Percentiles rank a stretch among this genome's conserved stretches.
Conservation (phyloP, 1,284 basidiomycete genomes). For the Wallemia hederae region DNA sequence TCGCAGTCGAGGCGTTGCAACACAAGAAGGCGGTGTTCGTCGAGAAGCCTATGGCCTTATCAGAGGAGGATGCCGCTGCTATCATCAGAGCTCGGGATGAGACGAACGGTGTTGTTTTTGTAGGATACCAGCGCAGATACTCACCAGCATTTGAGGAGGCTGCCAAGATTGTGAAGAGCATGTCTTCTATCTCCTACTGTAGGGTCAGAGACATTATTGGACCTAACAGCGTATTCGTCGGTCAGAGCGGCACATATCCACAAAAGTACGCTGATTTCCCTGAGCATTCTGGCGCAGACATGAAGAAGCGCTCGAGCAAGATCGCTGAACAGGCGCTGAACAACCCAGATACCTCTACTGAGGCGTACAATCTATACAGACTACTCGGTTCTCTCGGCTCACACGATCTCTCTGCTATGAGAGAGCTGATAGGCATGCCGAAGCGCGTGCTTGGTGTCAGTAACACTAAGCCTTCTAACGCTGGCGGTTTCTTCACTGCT, state of each 20-base stretch:
- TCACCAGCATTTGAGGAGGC: conserved; percentile 15
- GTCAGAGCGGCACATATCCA: conserved; percentile 15
- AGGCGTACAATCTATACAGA: conserved; percentile 7
- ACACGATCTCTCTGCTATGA: conserved; percentile 14
- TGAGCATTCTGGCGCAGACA: conserved; percentile 6
- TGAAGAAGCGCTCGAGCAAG: conserved; percentile 10
- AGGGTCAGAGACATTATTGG: conserved; percentile 20
- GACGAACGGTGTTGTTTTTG: conserved; percentile 12
- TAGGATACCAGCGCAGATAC: conserved; percentile 19
- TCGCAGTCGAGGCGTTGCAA: conserved; percentile 8
- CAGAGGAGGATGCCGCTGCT: conserved; percentile 10
- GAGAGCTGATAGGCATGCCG: conserved; percentile 17
- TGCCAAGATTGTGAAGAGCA: conserved; percentile 13
- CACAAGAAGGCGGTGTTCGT: conserved; percentile 14
- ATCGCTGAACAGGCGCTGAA: conserved; percentile 2
- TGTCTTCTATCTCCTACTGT: conserved; percentile 14
- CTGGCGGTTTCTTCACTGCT: conserved; percentile 8
- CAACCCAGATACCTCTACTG: conserved; percentile 9
- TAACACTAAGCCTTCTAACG: conserved; percentile 1
- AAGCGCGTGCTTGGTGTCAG: conserved; percentile 8
- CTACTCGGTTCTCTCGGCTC: conserved; percentile 11
- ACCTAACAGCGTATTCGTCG: conserved; percentile 16
- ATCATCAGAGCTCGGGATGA: conserved; percentile 11
- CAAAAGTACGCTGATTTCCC: conserved; percentile 13
- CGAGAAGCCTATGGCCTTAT: conserved; percentile 17